Percentiles rank a stretch among this genome's conserved stretches.
Conservation (phyloP, 2,329 filamentous ascomycete genomes). For the Apiospora rasikravindrae region DNA sequence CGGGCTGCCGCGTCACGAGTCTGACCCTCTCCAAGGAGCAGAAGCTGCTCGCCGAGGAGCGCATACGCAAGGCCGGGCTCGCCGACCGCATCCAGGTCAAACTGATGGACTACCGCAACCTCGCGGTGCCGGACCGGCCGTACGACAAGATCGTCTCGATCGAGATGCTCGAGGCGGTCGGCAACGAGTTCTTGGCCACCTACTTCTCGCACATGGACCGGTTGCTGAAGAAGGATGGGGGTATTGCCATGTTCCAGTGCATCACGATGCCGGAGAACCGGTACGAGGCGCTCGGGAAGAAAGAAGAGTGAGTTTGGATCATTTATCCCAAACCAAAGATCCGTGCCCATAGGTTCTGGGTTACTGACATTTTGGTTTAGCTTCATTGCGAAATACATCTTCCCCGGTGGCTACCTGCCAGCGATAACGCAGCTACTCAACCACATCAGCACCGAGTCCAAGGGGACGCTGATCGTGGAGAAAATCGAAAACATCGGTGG, state of each 20-base stretch:
- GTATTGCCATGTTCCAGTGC: slow-evolving; percentile 75
- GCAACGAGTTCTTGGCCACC: slow-evolving; percentile 67
- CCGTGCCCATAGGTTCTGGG: too few relatives aligned
- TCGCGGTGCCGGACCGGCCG: slow-evolving; percentile 56
- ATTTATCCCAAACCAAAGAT: neutral
- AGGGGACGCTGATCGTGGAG: slow-evolving; percentile 68
- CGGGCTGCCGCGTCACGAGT: slow-evolving; percentile 71
- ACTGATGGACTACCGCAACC: slow-evolving; percentile 70
- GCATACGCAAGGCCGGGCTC: slow-evolving; percentile 66
- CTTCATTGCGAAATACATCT: slow-evolving; percentile 80
- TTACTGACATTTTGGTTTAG: too few relatives aligned
- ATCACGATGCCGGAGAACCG: slow-evolving; percentile 77
- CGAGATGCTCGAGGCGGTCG: slow-evolving; percentile 80
- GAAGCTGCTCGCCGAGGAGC: slow-evolving; percentile 68
- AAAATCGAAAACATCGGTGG: slow-evolving; percentile 74
- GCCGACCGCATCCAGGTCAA: slow-evolving; percentile 66
- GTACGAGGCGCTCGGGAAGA: slow-evolving; percentile 68
- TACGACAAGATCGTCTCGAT: slow-evolving; percentile 78
- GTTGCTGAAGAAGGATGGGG: slow-evolving; percentile 68
- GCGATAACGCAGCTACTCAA: slow-evolving; percentile 60
- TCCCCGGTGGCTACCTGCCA: slow-evolving; percentile 76
- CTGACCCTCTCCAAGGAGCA: slow-evolving; percentile 73
- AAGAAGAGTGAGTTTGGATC: slow-evolving; percentile 61
- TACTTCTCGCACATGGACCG: slow-evolving; percentile 71
- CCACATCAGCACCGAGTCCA: slow-evolving; percentile 65